Conservation (phyloP, 75 land plant genomes). For the Isoetes taiwanensis region DNA sequence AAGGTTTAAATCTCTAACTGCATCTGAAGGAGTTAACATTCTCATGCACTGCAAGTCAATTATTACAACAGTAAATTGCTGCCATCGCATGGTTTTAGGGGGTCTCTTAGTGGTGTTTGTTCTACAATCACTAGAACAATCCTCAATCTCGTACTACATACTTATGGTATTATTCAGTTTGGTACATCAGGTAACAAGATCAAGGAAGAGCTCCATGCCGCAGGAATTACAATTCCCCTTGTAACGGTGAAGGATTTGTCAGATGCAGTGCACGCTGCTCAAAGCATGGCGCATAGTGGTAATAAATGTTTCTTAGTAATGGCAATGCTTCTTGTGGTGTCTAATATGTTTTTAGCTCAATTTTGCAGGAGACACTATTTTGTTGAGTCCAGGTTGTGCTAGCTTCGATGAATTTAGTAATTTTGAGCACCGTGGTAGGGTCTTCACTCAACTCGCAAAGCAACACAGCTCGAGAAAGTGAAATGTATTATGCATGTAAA, state of each 20-base stretch:
- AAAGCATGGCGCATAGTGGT: slow-evolving; percentile 36
- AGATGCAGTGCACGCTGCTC: slow-evolving; percentile 40
- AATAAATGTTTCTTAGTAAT: not conserved
- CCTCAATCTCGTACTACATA: no score
- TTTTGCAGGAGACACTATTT: slow-evolving; percentile 43
- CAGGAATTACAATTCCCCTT: slow-evolving; percentile 42
- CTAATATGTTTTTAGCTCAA: not conserved
- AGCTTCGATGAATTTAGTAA: slow-evolving; percentile 64
- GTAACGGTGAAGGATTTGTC: slow-evolving; percentile 13
- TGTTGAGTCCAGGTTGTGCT: slow-evolving; percentile 59
- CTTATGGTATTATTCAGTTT: no score
- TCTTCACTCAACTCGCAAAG: slow-evolving; percentile 35
- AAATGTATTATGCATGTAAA: no score
- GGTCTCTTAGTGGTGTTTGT: no score
- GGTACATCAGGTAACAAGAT: slow-evolving; percentile 42
- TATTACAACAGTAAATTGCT: no score
- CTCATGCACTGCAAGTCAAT: no score
- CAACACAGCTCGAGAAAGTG: no score
- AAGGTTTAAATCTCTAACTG: no score
- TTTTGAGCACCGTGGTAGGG: slow-evolving; percentile 53
- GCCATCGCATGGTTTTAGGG: no score
- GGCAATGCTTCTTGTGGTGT: not conserved
- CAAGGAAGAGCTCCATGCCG: slow-evolving; percentile 24
- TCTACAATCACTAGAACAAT: no score
- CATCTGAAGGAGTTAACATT: no score